These are phyloP conservation scores for Pseudogymnoascus verrucosus DNA, from an alignment of 2,329 filamentous ascomycete species.

Conservation along the genomic window DNA sequence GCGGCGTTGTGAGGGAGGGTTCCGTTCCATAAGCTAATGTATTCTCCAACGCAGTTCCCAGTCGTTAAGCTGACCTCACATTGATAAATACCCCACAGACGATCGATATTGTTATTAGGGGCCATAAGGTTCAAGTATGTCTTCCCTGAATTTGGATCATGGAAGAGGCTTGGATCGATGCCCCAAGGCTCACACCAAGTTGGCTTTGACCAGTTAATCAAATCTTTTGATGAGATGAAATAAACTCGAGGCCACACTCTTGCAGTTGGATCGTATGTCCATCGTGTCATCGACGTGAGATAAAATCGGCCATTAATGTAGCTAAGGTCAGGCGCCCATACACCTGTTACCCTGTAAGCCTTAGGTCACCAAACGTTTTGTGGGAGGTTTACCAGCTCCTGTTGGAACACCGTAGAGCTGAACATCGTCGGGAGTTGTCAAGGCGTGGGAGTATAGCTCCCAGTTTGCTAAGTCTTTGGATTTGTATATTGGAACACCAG, in stretches of 20 bases:
- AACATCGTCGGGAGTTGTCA: slow-evolving; percentile 12
- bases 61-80: slow-evolving; percentile 12
- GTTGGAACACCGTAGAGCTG: slow-evolving; percentile 14
- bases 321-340: slow-evolving; percentile 13
- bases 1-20: slow-evolving; percentile 10
- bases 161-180: slow-evolving; percentile 14
- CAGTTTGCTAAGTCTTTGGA: slow-evolving; percentile 37
- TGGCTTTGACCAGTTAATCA: slow-evolving; percentile 13
- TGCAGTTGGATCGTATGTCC: slow-evolving; percentile 17
- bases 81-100: slow-evolving; percentile 15
- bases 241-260: slow-evolving; percentile 17
- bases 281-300: slow-evolving; percentile 13
- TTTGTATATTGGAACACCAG: slow-evolving; percentile 45
- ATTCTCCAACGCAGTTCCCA: slow-evolving; percentile 15
- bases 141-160: slow-evolving; percentile 10
- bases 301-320: slow-evolving; percentile 13
- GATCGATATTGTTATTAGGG: slow-evolving; percentile 14
- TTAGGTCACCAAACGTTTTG: not conserved
- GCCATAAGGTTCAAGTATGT: slow-evolving; percentile 15
- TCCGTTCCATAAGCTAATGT: slow-evolving; percentile 14
- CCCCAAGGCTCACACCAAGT: slow-evolving; percentile 14
- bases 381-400: slow-evolving; percentile 9
- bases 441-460: slow-evolving; percentile 27
- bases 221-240: slow-evolving; percentile 13
- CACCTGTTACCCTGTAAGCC: not conserved